A percentile compares a stretch with the other conserved stretches of the same genome.
Evolutionary conservation across 108 stramenopile genomes (phyloP).

Genomic region (Schizochytrium sp.): DNA sequence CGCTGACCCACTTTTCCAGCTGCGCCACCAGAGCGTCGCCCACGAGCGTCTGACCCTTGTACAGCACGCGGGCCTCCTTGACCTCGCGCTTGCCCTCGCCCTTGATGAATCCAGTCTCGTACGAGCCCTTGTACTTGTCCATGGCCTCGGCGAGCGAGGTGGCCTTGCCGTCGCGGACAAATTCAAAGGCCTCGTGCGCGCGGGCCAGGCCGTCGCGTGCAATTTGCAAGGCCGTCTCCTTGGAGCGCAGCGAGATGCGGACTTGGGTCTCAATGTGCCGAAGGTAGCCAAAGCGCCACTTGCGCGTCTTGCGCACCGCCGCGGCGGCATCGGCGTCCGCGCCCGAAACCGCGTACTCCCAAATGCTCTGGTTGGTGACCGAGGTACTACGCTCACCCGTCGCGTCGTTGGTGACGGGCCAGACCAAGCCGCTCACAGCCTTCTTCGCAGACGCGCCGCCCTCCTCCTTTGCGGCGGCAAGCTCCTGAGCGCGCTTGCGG

Average conservation of each 20-base stretch:
- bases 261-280: slow-evolving; percentile 77
- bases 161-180: slow-evolving; percentile 66
- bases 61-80: slow-evolving; percentile 59
- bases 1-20: slow-evolving; percentile 78
- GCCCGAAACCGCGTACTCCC: slow-evolving; percentile 74
- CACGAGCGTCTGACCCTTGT: slow-evolving; percentile 74
- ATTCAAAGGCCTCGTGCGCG: slow-evolving; percentile 79
- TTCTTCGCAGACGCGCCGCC: slow-evolving; percentile 57
- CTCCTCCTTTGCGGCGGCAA: slow-evolving; percentile 44
- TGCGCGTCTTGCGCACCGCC: slow-evolving; percentile 50
- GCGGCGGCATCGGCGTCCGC: slow-evolving; percentile 58
- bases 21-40: slow-evolving; percentile 69
- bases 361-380: slow-evolving; percentile 65
- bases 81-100: slow-evolving; percentile 43
- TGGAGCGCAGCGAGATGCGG: slow-evolving; percentile 64
- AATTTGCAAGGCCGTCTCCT: slow-evolving; percentile 69
- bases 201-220: slow-evolving; percentile 81
- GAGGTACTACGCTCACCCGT: slow-evolving; percentile 73
- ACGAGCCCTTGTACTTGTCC: slow-evolving; percentile 58
- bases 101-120: slow-evolving; percentile 70
- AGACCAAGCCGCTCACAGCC: slow-evolving; percentile 74
- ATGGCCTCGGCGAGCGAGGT: slow-evolving; percentile 70
- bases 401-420: slow-evolving; percentile 66
- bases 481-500: slow-evolving; percentile 58
- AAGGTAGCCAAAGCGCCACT: slow-evolving; percentile 73